Percentiles rank a stretch among this genome's conserved stretches.
Evolutionary conservation across 2,329 filamentous ascomycete genomes (phyloP).

Genomic region (Dactylellina leptospora): DNA sequence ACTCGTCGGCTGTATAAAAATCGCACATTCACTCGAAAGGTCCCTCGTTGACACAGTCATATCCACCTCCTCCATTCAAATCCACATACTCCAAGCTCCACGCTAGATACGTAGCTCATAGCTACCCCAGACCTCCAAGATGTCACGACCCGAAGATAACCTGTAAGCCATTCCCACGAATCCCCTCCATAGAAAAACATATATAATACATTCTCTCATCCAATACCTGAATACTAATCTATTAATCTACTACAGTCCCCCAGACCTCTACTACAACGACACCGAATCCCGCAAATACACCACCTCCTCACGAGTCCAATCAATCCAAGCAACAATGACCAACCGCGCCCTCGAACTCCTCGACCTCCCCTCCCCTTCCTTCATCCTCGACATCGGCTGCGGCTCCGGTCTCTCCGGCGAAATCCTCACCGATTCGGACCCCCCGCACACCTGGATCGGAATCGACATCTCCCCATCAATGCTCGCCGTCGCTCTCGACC

Average conservation of each 20-base stretch:
- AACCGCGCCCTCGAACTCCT: constrained; percentile 91
- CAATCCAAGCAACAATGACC: constrained; percentile 95
- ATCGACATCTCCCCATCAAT: constrained; percentile 97
- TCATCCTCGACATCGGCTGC: constrained; percentile 97
- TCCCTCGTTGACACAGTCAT: constrained; percentile 33
- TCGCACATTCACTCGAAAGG: constrained; percentile 41
- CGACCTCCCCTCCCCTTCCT: constrained; percentile 76
- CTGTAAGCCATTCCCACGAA: constrained; percentile 69
- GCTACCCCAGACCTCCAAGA: constrained; percentile 64
- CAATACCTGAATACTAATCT: constrained; percentile 51
- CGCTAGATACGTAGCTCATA: constrained; percentile 34
- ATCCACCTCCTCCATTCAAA: background rate
- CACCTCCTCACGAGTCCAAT: constrained; percentile 91
- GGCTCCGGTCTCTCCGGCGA: constrained; percentile 93
- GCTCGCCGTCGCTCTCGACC: constrained; percentile 91
- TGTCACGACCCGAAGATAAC: constrained; percentile 97
- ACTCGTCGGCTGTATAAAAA: constrained; percentile 24
- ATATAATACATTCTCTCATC: too few species aligned
- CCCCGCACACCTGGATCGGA: constrained; percentile 89
- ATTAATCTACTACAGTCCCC: constrained; percentile 69
- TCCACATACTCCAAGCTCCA: background rate
- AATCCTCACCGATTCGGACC: constrained; percentile 76
- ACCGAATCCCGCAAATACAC: constrained; percentile 96
- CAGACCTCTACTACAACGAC: constrained; percentile 98
- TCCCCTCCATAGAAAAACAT: background rate